Base-by-base conservation (phyloP, 2,329 filamentous ascomycete species). In the Dactylella cylindrospora region DNA sequence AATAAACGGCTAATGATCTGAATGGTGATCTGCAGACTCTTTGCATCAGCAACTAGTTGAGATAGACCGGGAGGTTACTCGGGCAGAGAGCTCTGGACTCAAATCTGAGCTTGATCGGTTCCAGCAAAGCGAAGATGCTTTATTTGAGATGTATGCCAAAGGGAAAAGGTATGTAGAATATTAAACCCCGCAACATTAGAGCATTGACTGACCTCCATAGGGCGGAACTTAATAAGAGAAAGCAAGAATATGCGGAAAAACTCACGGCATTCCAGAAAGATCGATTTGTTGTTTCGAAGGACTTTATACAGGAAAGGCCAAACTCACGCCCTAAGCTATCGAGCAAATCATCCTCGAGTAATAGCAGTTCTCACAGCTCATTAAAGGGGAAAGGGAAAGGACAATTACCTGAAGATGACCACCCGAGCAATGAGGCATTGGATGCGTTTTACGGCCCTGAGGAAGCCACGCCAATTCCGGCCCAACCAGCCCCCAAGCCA, bases 1-100 rank as follows among this genome's bases (percentile, higher is more conserved):
- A 17, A 13, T 38, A 17, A 38, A n/a, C 13, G 4, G 15, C 3
- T 15, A 4, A n/a, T 9, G 13, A 3, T 38, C 3, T 19, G 9
- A 5, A 4, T n/a, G 5, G 15, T 39, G 10, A 12, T 6, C 8
- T 9, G 15, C 15, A 62, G 57, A 54, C 12, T 49, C 49, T 2
- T 22, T 62, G 15, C 57, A 62, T 22, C 57, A 62, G 13, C 49
- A 62, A 22, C 31, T 62, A 3, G 32, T 62, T 19, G 49, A 62
- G 33, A 62, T 62, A 25, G 57, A 62, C 43, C 49, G 49, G 9
- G 57, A 62, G 28, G 40, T 62, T 3, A 50, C 44, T 8, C 57
- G 45, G 38, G 49, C 49, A 0, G 57, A 62, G 31, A 43, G 36
- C 1, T 49, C 43, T 3, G 36, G 33, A 13, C 50, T 38, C 13